Base-by-base conservation (phyloP, 1,139 yeast species). In the Suhomyces bolitotheri region DNA sequence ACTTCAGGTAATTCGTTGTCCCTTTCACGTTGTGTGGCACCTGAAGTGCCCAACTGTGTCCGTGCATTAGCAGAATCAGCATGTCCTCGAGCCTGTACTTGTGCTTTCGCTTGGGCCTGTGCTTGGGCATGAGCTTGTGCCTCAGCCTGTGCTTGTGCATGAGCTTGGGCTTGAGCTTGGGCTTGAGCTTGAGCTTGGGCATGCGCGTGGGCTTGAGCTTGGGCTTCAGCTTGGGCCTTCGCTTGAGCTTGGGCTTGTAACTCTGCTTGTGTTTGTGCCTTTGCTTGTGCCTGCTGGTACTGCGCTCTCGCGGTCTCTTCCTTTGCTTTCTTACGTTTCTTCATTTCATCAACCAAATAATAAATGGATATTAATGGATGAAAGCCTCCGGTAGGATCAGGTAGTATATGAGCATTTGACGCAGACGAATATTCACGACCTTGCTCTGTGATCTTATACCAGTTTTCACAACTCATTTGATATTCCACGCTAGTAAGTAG, bases 361-460 rank as follows among this genome's bases (percentile, higher is more conserved):
- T 94, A 94, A 24, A 92, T 82, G 2, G 96, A 87, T 9, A 92
- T 64, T 45, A 90, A 68, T 0, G 98, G 97, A 59, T 89, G 96
- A 60, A 76, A 92, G 1, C 94, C 95, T 38, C 78, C 74, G 1
- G 96, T 86, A n/a, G 97, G 97, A 58, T 87, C 95, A 1, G 76
- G 78, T 48, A 63, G 67, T 34, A 62, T 59, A 40, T 60, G 64
- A 27, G 66, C 51, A 41, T 66, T 67, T 2, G 67, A 58, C 4
- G 71, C 72, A 13, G 70, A 53, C 1, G 67, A 66, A 47, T 68
- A 69, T 7, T 66, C 71, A 34, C 70, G 56, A 5, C 75, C 74
- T 42, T 57, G 66, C 29, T 66, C 66, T 6, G 55, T 53, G n/a
- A 64, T 46, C 27, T 69, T 70, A 46, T 73, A 70, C 95, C 95